phyloP scores from a whole-genome alignment of 139 green algal species.

The Pleodorina starrii region DNA sequence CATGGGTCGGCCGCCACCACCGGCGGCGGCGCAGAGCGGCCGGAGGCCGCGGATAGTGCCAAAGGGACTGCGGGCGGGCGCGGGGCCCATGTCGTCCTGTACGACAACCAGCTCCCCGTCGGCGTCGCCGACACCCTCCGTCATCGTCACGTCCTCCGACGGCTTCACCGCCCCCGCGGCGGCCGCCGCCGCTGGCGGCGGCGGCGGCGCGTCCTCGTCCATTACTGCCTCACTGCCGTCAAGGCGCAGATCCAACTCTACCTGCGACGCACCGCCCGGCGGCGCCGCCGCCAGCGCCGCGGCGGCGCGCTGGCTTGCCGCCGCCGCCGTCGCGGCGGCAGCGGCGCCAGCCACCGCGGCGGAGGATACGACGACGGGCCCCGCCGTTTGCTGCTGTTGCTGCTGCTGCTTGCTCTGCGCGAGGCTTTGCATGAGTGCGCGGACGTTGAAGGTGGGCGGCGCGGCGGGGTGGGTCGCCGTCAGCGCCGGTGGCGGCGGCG shows the following conservation, averaged over 20 bases:
- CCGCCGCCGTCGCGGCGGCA: not conserved
- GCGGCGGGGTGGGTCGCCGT: not conserved
- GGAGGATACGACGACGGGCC: not conserved
- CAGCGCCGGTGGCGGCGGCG: not conserved
- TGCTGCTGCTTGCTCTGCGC: constrained; percentile 26
- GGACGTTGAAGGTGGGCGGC: constrained; percentile 35
- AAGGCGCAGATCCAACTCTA: constrained; percentile 5
- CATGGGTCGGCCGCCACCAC: not conserved
- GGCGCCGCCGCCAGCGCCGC: not conserved
- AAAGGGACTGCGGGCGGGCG: constrained; percentile 8
- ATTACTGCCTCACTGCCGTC: not conserved
- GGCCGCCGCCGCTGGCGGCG: not conserved
- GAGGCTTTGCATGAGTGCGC: not conserved
- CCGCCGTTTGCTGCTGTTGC: not conserved
- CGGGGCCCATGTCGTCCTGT: not conserved
- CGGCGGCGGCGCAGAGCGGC: not conserved
- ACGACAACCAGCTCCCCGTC: not conserved
- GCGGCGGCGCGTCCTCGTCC: not conserved
- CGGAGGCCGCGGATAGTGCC: constrained; percentile 5
- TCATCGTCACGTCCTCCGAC: not conserved
- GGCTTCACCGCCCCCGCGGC: not conserved
- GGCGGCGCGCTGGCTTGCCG: not conserved
- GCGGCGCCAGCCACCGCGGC: not conserved
- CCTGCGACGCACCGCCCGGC: not conserved
- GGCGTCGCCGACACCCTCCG: not conserved